phyloP scores from a whole-genome alignment of 306 rosid species.

The Malus asiatica region DNA sequence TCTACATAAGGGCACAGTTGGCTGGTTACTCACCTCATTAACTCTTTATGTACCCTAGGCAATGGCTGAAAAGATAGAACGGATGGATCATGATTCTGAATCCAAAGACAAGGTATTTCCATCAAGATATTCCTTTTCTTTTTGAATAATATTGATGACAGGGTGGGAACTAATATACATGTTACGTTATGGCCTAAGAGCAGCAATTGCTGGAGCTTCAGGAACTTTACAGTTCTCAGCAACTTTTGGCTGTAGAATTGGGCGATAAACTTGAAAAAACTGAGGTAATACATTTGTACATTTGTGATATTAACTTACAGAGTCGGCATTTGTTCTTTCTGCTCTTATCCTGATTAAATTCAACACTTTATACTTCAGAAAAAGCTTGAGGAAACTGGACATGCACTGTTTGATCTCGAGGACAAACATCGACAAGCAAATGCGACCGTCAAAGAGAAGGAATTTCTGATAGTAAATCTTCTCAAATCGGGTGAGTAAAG shows the following conservation, averaged over 20 bases:
- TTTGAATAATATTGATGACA: not conserved
- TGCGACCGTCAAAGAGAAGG: constrained; percentile 90
- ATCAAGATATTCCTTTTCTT: constrained; percentile 14
- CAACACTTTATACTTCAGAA: constrained; percentile 41
- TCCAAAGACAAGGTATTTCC: constrained; percentile 88
- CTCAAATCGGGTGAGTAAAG: constrained; percentile 74
- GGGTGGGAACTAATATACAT: constrained; percentile 10
- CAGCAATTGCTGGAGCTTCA: constrained; percentile 90
- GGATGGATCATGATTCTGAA: constrained; percentile 87
- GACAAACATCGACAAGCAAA: constrained; percentile 90
- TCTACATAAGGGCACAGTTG: not conserved
- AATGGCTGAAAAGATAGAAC: constrained; percentile 94
- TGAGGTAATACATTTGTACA: constrained; percentile 45
- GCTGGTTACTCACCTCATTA: constrained; percentile 12
- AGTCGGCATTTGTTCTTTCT: constrained; percentile 5
- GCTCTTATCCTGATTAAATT: constrained; percentile 10
- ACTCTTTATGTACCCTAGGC: constrained; percentile 43
- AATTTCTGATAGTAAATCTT: constrained; percentile 80
- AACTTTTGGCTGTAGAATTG: constrained; percentile 67
- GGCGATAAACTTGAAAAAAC: constrained; percentile 79
- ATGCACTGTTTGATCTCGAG: constrained; percentile 75
- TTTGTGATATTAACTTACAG: not conserved
- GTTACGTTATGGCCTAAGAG: constrained; percentile 20
- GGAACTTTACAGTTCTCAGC: constrained; percentile 84
- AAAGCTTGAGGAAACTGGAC: constrained; percentile 81